Percentiles rank a stretch among this genome's conserved stretches.
phyloP scores from a whole-genome alignment of 441 rosid genomes.

The Erodium moschatum region DNA sequence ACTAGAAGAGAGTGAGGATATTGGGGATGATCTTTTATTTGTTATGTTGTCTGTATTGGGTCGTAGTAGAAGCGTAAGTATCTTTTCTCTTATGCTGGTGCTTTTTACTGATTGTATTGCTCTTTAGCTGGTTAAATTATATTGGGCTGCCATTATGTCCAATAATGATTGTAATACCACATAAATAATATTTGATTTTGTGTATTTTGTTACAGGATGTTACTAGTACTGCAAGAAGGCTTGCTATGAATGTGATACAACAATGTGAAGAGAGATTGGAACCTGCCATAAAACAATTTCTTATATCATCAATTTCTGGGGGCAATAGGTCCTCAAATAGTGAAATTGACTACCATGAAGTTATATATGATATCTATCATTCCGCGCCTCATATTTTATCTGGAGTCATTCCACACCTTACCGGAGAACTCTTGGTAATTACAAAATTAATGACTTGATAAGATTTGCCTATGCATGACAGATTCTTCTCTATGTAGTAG shows the following conservation, averaged over 20 bases:
- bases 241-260: slow-evolving; percentile 89
- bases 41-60: slow-evolving; percentile 68
- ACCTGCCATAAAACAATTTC: slow-evolving; percentile 79
- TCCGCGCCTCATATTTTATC: slow-evolving; percentile 85
- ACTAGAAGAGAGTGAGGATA: slow-evolving; percentile 91
- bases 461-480: background rate
- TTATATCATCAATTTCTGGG: slow-evolving; percentile 82
- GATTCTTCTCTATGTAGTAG: background rate
- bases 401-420: slow-evolving; percentile 83
- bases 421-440: slow-evolving; percentile 94
- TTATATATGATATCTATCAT: slow-evolving; percentile 69
- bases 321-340: slow-evolving; percentile 46
- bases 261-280: slow-evolving; percentile 80
- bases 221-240: slow-evolving; percentile 63
- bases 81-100: slow-evolving; percentile 18
- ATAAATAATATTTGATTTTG: slow-evolving; percentile 25
- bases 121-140: slow-evolving; percentile 13
- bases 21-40: slow-evolving; percentile 70
- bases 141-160: slow-evolving; percentile 6
- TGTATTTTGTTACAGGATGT: slow-evolving; percentile 48
- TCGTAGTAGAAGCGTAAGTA: slow-evolving; percentile 64
- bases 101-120: background rate
- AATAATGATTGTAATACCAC: background rate
- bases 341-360: slow-evolving; percentile 81
- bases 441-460: slow-evolving; percentile 14